These are phyloP conservation scores for Coniochaeta sp. DNA, from an alignment of 2,329 filamentous ascomycete species.

Conservation along the genomic window DNA sequence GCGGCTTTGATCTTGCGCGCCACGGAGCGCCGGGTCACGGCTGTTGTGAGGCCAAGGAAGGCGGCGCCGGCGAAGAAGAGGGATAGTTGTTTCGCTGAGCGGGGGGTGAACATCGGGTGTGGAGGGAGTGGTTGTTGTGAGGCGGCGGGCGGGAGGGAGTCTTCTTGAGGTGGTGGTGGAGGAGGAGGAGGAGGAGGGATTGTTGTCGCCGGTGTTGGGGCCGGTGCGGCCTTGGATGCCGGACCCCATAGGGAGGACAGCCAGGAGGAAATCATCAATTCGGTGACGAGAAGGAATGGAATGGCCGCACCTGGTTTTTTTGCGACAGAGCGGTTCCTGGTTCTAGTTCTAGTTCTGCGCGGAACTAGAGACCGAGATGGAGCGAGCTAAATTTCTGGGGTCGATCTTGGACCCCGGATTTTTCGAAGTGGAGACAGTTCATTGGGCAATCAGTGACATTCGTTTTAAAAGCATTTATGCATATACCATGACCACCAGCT, in stretches of 20 bases:
- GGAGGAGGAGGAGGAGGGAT: background rate
- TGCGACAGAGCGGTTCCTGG: background rate
- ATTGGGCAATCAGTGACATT: background rate
- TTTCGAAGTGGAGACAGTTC: background rate
- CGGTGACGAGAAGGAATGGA: background rate
- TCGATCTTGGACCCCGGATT: background rate
- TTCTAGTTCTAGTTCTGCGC: background rate
- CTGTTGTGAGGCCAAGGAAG: slow-evolving; percentile 65
- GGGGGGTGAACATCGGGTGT: slow-evolving; percentile 28
- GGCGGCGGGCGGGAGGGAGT: background rate
- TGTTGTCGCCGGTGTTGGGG: background rate
- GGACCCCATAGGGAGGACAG: background rate
- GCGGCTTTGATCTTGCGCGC: slow-evolving; percentile 51
- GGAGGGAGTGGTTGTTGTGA: background rate
- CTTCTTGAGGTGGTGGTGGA: background rate
- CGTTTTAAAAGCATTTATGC: background rate
- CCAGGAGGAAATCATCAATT: background rate
- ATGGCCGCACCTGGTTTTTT: background rate
- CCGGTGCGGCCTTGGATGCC: background rate
- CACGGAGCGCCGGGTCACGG: slow-evolving; percentile 66
- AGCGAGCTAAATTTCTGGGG: background rate
- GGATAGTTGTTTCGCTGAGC: slow-evolving; percentile 54
- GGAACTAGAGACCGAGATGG: background rate
- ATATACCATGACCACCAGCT: background rate
- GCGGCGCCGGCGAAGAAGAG: slow-evolving; percentile 68